Base-by-base conservation (phyloP, 2,329 filamentous ascomycete species). In the Penicillium frequentans region DNA sequence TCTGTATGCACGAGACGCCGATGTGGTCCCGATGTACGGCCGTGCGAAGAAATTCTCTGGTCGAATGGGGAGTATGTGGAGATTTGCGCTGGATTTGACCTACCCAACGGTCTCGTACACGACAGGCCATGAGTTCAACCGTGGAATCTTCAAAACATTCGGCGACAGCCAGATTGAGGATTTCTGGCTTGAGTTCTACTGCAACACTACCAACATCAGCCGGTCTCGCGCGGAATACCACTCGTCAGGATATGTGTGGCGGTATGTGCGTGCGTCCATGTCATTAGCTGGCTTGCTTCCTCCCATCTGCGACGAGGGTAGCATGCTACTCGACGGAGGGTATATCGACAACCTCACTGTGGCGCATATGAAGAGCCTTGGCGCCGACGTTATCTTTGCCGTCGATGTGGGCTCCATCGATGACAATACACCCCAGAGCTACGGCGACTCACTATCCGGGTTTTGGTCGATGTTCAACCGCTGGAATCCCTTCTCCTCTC, bases 31-130 rank as follows among this genome's bases (percentile, higher is more conserved):
- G 13, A 96, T 98, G 84, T 96, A 96, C 68, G 95, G 95, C 0
- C 85, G 96, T 46, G 92, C 92, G 14, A 99, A 99, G 83, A 97
- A 97, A 73, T 99, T 99, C 73, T 86, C 95, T 0, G 93, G 95
- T 5, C 89, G 96, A n/a, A 99, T 99, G 96, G 91, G 91, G 45
- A 98, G 93, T 75, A 91, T 98, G 77, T 99, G 95, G 95, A 87
- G 95, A n/a, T 97, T 99, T 73, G 93, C 93, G 1, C 81, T 99
- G 3, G 95, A 99, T 70, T 76, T 99, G 66, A 99, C 95, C 0
- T 99, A 99, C 73, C 95, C 95, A 0, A 95, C 93, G 6, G 91
- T 91, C 8, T 96, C 93, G 1, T 99, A 99, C 76, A 99, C 96
- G 1, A 99, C 95, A 0, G 95, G 95, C 1, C 95, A 99, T 71